phyloP scores from a whole-genome alignment of 1,139 yeast species.

The Pichia sp. region DNA sequence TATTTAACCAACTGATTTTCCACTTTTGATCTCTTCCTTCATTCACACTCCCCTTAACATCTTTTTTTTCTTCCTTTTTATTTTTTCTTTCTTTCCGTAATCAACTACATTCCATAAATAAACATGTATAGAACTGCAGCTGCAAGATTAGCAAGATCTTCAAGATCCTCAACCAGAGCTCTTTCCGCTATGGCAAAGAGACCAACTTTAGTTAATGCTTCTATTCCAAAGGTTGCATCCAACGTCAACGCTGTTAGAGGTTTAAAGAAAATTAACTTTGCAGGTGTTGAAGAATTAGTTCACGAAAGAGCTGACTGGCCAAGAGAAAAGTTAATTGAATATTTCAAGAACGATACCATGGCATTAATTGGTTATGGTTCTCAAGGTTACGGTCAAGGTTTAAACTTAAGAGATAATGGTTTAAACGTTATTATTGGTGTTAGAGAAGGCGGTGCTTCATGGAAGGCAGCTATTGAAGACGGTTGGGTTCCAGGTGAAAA shows the following conservation, averaged over 20 bases:
- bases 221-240: slow-evolving; percentile 37
- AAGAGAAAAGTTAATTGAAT: slow-evolving; percentile 87
- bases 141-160: slow-evolving; percentile 55
- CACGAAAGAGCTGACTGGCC: slow-evolving; percentile 99
- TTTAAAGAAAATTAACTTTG: slow-evolving; percentile 92
- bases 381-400: slow-evolving; percentile 99
- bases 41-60: too few relatives aligned
- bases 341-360: slow-evolving; percentile 95
- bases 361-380: slow-evolving; percentile 99
- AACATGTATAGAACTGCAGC: slow-evolving; percentile 55
- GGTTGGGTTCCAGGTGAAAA: slow-evolving; percentile 99
- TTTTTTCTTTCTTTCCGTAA: not conserved
- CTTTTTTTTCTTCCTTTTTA: not conserved
- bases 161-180: slow-evolving; percentile 37
- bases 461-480: slow-evolving; percentile 99
- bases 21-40: not conserved
- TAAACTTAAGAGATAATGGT: slow-evolving; percentile 98
- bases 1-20: not conserved
- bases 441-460: slow-evolving; percentile 96
- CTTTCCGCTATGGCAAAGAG: slow-evolving; percentile 57
- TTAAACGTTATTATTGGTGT: slow-evolving; percentile 96
- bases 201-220: slow-evolving; percentile 34
- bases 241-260: slow-evolving; percentile 60
- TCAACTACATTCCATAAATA: not conserved
- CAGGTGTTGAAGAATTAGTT: slow-evolving; percentile 90